A percentile compares a stretch with the other conserved stretches of the same genome.
Conservation (phyloP, 2,329 filamentous ascomycete species). For the Aspergillus uvarum region DNA sequence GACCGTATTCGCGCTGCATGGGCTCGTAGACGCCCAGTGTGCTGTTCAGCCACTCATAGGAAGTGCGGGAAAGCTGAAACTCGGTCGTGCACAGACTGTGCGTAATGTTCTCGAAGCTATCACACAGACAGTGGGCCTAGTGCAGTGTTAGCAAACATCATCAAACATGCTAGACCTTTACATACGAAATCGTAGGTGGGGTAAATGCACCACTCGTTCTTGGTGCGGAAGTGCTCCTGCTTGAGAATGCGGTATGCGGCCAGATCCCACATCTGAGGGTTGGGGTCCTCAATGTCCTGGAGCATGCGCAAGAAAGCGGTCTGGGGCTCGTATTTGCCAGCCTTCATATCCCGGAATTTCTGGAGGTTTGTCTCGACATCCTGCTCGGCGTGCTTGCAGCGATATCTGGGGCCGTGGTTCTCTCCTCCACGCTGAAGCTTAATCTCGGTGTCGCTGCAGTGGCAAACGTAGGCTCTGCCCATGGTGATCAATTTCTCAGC, state of each 20-base stretch:
- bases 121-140: slow-evolving; percentile 66
- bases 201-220: slow-evolving; percentile 84
- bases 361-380: slow-evolving; percentile 32
- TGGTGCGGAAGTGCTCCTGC: slow-evolving; percentile 58
- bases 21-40: slow-evolving; percentile 80
- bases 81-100: slow-evolving; percentile 93
- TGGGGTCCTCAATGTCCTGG: slow-evolving; percentile 71
- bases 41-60: slow-evolving; percentile 89
- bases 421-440: slow-evolving; percentile 81
- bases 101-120: slow-evolving; percentile 88
- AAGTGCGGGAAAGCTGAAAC: slow-evolving; percentile 78
- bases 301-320: slow-evolving; percentile 91
- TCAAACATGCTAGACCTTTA: neutral
- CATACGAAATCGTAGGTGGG: slow-evolving; percentile 73
- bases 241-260: slow-evolving; percentile 84
- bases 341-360: slow-evolving; percentile 86
- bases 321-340: slow-evolving; percentile 83
- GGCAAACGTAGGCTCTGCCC: slow-evolving; percentile 76
- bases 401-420: slow-evolving; percentile 58
- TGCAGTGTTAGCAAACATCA: neutral
- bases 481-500: slow-evolving; percentile 78
- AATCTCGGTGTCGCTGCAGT: slow-evolving; percentile 76
- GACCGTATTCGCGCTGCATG: slow-evolving; percentile 85
- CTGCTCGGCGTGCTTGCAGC: slow-evolving; percentile 56
- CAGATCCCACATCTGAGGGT: slow-evolving; percentile 96